A percentile compares a stretch with the other conserved stretches of the same genome.
These are phyloP conservation scores for Pulveroboletus sp. DNA, from an alignment of 1,284 basidiomycete genomes.

Conservation along the genomic window DNA sequence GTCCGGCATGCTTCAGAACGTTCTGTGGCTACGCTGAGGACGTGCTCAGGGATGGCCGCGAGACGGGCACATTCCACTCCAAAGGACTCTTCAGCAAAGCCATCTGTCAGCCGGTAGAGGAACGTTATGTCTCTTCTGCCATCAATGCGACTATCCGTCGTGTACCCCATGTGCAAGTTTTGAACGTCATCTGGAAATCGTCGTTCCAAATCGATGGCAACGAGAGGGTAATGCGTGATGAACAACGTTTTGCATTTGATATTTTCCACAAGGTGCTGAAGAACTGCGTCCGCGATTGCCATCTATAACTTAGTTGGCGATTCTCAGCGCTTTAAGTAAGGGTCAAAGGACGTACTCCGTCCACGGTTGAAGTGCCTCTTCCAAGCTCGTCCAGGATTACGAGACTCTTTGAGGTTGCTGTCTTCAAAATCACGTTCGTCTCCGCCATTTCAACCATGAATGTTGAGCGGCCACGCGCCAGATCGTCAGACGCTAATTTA, in stretches of 20 bases:
- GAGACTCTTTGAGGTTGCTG: conserved; percentile 70
- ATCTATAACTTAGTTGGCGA: conserved; percentile 51
- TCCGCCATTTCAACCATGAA: conserved; percentile 97
- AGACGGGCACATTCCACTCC: conserved; percentile 88
- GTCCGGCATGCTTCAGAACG: conserved; percentile 59
- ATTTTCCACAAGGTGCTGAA: conserved; percentile 69
- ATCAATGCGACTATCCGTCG: conserved; percentile 62
- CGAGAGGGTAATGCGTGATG: conserved; percentile 88
- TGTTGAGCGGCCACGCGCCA: conserved; percentile 83
- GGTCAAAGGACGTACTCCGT: conserved; percentile 58
- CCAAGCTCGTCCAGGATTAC: conserved; percentile 89
- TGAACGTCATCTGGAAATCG: conserved; percentile 59
- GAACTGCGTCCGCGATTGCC: conserved; percentile 79
- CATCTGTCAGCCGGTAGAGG: conserved; percentile 72
- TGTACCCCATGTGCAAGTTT: conserved; percentile 88
- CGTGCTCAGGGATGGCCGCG: conserved; percentile 72
- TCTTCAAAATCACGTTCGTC: conserved; percentile 85
- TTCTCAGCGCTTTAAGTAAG: neutral
- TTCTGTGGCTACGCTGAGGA: conserved; percentile 62
- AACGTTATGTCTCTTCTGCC: conserved; percentile 82
- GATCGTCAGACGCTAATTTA: conserved; percentile 76
- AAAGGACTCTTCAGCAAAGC: conserved; percentile 80
- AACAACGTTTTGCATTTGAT: conserved; percentile 84
- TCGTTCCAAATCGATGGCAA: conserved; percentile 59
- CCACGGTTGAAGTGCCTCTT: conserved; percentile 82